phyloP scores from a whole-genome alignment of 2,329 filamentous ascomycete species.

The Pseudogymnoascus pannorum region DNA sequence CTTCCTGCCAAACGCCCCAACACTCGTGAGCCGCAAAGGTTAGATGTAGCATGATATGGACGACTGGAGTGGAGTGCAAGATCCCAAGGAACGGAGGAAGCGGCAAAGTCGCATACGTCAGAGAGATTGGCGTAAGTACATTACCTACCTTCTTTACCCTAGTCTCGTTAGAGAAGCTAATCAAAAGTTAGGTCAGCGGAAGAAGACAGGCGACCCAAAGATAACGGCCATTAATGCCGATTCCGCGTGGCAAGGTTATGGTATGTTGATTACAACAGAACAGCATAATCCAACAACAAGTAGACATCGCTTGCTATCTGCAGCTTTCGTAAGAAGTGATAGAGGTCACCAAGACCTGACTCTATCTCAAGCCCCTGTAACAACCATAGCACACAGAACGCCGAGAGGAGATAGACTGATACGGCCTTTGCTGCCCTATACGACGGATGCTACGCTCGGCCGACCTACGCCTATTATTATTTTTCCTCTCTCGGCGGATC shows the following conservation, averaged over 20 bases:
- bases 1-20: neutral
- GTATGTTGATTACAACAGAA: neutral
- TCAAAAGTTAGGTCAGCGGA: neutral
- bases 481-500: slow-evolving; percentile 14
- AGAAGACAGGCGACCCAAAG: neutral
- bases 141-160: neutral
- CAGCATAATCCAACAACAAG: neutral
- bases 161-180: neutral
- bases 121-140: slow-evolving; percentile 23
- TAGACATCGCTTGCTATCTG: neutral
- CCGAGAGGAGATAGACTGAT: neutral
- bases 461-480: neutral
- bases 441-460: neutral
- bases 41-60: slow-evolving; percentile 15
- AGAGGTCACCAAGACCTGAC: neutral
- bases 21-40: neutral
- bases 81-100: slow-evolving; percentile 23
- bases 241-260: neutral
- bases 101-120: slow-evolving; percentile 24
- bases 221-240: neutral
- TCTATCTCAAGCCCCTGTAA: neutral
- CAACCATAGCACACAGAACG: neutral
- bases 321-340: neutral
- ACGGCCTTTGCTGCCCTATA: neutral
- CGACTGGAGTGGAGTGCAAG: slow-evolving; percentile 29